Evolutionary conservation across 2,329 filamentous ascomycete genomes (phyloP).

Genomic region (Pseudonectria foliicola): DNA sequence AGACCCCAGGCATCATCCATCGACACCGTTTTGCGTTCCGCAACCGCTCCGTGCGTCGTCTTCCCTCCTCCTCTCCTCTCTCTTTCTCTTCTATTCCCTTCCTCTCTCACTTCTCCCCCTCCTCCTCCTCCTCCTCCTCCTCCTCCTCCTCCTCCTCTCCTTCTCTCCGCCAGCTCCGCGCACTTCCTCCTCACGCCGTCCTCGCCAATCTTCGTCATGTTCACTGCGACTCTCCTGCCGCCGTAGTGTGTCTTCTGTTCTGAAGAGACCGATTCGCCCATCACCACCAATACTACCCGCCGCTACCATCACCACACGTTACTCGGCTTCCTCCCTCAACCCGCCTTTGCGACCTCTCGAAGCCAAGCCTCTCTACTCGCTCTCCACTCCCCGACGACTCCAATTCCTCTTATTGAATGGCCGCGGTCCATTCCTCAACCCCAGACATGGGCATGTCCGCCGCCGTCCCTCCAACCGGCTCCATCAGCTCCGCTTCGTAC

Average conservation of each 20-base stretch:
- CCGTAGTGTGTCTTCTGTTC: slow-evolving; percentile 5
- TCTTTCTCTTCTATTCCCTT: not conserved
- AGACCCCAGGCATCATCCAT: too few species aligned
- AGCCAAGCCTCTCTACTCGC: too few species aligned
- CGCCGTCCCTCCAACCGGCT: slow-evolving; percentile 10
- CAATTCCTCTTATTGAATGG: slow-evolving; percentile 8
- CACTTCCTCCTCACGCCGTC: slow-evolving; percentile 6
- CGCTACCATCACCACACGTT: not conserved
- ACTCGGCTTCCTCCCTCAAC: too few species aligned
- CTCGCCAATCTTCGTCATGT: slow-evolving; percentile 14
- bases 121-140: slow-evolving; percentile 8
- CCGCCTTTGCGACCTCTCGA: too few species aligned
- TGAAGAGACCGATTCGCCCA: too few species aligned
- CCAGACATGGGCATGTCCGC: slow-evolving; percentile 15
- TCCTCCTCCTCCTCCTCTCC: slow-evolving; percentile 9
- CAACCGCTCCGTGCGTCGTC: slow-evolving; percentile 6
- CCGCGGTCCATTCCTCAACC: slow-evolving; percentile 16
- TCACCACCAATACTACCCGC: not conserved
- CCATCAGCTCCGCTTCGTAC: slow-evolving; percentile 16
- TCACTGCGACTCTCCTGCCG: slow-evolving; percentile 17
- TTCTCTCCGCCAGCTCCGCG: slow-evolving; percentile 3
- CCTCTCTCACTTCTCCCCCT: slow-evolving; percentile 9
- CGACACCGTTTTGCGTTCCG: slow-evolving; percentile 1
- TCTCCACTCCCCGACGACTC: too few species aligned
- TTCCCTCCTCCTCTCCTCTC: slow-evolving; percentile 5